Percentiles rank a stretch among this genome's conserved stretches.
Conservation (phyloP, 1,284 basidiomycete genomes). For the Naganishia albida region DNA sequence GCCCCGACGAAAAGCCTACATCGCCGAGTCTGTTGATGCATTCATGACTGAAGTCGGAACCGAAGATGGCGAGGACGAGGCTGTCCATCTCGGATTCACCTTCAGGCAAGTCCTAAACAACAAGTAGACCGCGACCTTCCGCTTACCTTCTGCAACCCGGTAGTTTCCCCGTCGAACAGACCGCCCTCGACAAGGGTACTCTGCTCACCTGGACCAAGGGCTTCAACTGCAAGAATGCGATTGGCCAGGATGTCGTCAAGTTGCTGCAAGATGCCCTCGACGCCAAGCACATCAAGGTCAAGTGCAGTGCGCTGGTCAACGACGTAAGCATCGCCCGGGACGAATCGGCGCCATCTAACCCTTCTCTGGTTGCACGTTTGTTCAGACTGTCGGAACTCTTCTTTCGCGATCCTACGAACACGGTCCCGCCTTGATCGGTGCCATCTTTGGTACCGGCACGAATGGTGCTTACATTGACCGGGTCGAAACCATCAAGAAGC, state of each 20-base stretch:
- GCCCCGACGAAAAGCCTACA: constrained; percentile 68
- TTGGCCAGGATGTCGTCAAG: constrained; percentile 88
- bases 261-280: constrained; percentile 92
- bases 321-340: constrained; percentile 65
- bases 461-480: constrained; percentile 96
- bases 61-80: constrained; percentile 54
- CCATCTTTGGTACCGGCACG: constrained; percentile 96
- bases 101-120: constrained; percentile 61
- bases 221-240: constrained; percentile 83
- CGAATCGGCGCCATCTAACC: background rate
- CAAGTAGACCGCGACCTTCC: background rate
- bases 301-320: constrained; percentile 91
- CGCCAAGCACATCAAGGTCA: constrained; percentile 88
- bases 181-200: constrained; percentile 82
- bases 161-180: constrained; percentile 94
- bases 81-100: constrained; percentile 82
- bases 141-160: background rate
- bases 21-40: constrained; percentile 90
- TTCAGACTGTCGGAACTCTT: constrained; percentile 87
- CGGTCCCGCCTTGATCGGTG: constrained; percentile 80
- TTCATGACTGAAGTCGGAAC: constrained; percentile 76
- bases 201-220: constrained; percentile 98
- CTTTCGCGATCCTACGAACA: constrained; percentile 88
- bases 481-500: constrained; percentile 78
- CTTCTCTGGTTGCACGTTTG: background rate